A percentile compares a stretch with the other conserved stretches of the same genome.
Conservation (phyloP, 2,329 filamentous ascomycete species). For the Thelonectria discophora region DNA sequence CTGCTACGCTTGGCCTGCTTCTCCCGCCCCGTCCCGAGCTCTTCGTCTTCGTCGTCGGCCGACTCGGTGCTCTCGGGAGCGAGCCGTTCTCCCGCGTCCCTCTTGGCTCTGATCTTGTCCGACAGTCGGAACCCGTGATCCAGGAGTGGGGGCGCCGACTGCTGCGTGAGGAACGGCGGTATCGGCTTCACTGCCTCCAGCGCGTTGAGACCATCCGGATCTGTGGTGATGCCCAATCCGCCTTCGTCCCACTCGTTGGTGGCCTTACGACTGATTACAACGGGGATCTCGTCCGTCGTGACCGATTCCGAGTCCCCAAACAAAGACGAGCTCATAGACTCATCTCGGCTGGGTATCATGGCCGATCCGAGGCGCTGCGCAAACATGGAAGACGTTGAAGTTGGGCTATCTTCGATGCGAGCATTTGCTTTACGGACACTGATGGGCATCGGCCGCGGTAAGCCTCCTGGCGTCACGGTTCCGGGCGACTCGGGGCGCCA, state of each 20-base stretch:
- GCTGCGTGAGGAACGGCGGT: constrained; percentile 65
- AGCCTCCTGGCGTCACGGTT: constrained; percentile 53
- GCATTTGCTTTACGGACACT: constrained; percentile 71
- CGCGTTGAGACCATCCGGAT: constrained; percentile 59
- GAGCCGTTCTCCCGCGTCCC: constrained; percentile 77
- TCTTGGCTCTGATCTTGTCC: constrained; percentile 78
- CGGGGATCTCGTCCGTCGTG: constrained; percentile 78
- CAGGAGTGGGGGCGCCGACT: constrained; percentile 71
- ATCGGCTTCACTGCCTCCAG: constrained; percentile 53
- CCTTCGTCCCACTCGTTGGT: constrained; percentile 82
- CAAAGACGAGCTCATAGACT: constrained; percentile 87
- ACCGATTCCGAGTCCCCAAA: constrained; percentile 87
- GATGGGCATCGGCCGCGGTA: constrained; percentile 69
- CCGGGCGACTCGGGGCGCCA: constrained; percentile 81
- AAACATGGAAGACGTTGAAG: constrained; percentile 78
- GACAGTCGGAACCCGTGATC: constrained; percentile 68
- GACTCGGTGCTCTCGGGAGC: constrained; percentile 81
- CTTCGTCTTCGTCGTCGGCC: constrained; percentile 94
- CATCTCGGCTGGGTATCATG: constrained; percentile 83
- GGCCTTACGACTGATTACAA: constrained; percentile 77
- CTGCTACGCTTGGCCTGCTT: constrained; percentile 59
- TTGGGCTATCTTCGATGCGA: constrained; percentile 82
- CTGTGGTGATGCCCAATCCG: constrained; percentile 77
- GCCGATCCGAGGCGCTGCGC: constrained; percentile 76
- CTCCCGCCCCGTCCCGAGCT: constrained; percentile 67